Evolutionary conservation across 441 rosid species (phyloP), one percentile per base, ranked within the genome.

Genomic region (Aleurites moluccanus): DNA sequence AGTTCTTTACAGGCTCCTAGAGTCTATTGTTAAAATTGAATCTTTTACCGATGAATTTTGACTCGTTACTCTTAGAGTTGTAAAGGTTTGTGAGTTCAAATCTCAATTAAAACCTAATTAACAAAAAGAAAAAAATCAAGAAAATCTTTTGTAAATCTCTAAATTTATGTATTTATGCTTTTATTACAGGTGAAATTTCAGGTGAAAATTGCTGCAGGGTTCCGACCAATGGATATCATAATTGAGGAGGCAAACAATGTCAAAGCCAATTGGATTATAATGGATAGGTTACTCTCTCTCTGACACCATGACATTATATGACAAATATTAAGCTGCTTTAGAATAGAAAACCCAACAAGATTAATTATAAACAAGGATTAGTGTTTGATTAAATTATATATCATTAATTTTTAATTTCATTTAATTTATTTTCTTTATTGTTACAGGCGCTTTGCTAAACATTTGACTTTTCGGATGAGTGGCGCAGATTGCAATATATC

Each of bases 151-250:
- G 38, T 6, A 35, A 35, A 35, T 35, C 7, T 35, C 6, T 35
- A 35, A 35, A 35, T 35, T 35, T 35, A 35, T 45, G 49, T 45
- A 45, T 14, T 10, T 11, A 16, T 50, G 16, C 5, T 49, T 70
- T 53, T 77, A 3, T 73, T 21, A 27, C 77, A 85, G 88, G 88
- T 85, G 23, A 85, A 80, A 74, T 83, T 83, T 79, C 81, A 83
- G 69, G 80, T 81, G 52, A 83, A 85, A 69, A 74, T 83, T 64
- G 83, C 81, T 30, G 81, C 83, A 45, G 84, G 88, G 6, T 80
- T 69, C 76, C 55, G 53, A 35, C 80, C 80, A 53, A 77, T 70
- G 64, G 88, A 85, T 75, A 77, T 85, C 73, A 75, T 85, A 62
- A 56, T 75, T 0, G 83, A 82, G 57, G 84, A 79, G 69, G 84